phyloP scores from a whole-genome alignment of 2,329 filamentous ascomycete genomes.

The Talaromyces rugulosus region DNA sequence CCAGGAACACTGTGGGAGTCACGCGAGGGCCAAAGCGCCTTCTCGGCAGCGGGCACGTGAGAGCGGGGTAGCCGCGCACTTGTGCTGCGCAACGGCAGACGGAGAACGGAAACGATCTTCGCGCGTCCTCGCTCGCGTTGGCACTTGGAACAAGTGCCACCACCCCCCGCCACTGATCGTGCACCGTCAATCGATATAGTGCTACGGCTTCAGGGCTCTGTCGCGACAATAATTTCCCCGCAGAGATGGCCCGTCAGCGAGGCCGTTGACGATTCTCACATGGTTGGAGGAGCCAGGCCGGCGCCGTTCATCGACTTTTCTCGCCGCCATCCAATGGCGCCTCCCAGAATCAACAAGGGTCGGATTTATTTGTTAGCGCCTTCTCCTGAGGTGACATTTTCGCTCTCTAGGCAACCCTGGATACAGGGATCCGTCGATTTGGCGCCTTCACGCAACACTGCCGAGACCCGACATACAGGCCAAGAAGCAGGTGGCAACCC shows the following conservation, averaged over 20 bases:
- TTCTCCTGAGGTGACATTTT: neutral
- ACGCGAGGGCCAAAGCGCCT: neutral
- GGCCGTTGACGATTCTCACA: neutral
- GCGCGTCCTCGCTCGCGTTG: neutral
- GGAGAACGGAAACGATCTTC: neutral
- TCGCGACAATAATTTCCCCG: neutral
- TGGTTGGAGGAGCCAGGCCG: neutral
- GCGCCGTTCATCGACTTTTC: neutral
- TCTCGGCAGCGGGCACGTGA: neutral
- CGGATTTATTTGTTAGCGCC: neutral
- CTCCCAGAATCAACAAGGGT: neutral
- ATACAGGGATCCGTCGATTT: neutral
- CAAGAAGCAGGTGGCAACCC: neutral
- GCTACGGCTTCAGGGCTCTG: neutral
- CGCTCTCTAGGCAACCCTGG: neutral
- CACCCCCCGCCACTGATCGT: neutral
- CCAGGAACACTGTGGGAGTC: neutral
- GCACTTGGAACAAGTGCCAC: neutral
- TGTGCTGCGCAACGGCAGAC: neutral
- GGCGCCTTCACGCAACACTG: neutral
- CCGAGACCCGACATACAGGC: neutral
- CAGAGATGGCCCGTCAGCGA: neutral
- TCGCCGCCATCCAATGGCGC: neutral
- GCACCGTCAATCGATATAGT: neutral
- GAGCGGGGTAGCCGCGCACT: neutral